Percentiles rank a stretch among this genome's conserved stretches.
phyloP scores from a whole-genome alignment of 495 filamentous ascomycete species.

The Extremus antarcticus region DNA sequence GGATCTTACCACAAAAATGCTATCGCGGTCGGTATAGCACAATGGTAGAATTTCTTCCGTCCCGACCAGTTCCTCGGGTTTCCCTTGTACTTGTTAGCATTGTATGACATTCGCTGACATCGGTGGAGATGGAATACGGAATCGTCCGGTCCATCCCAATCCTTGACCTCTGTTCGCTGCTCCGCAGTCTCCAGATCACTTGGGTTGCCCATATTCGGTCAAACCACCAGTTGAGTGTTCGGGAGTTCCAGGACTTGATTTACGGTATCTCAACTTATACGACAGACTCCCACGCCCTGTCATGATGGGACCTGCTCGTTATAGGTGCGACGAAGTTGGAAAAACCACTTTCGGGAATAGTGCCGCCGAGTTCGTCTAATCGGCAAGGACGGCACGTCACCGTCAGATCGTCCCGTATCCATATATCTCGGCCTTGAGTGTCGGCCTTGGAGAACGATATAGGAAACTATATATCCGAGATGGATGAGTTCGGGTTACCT shows the following conservation, averaged over 20 bases:
- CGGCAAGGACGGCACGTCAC: background rate
- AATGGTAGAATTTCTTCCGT: conserved; percentile 22
- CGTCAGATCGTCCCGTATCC: too few species aligned
- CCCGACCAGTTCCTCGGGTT: conserved; percentile 33
- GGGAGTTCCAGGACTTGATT: background rate
- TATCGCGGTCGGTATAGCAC: conserved; percentile 4
- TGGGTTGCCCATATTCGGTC: background rate
- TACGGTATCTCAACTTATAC: background rate
- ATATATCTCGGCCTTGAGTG: background rate
- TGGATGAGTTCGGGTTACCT: too few species aligned
- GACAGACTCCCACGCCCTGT: background rate
- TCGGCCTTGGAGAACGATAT: too few species aligned
- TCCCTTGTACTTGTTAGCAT: conserved; percentile 1
- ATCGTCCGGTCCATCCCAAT: conserved; percentile 30
- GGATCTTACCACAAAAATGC: conserved; percentile 2
- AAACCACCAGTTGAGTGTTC: too few species aligned
- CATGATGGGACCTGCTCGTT: background rate
- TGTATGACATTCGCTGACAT: background rate
- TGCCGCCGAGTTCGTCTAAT: background rate
- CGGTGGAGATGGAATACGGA: background rate
- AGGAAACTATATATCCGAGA: too few species aligned
- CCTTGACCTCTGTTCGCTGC: conserved; percentile 3
- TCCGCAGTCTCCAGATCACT: background rate
- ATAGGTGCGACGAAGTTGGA: background rate
- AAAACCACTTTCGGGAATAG: too few species aligned